Base-by-base conservation (phyloP, 495 filamentous ascomycete species). In the Xylaria bambusicola region DNA sequence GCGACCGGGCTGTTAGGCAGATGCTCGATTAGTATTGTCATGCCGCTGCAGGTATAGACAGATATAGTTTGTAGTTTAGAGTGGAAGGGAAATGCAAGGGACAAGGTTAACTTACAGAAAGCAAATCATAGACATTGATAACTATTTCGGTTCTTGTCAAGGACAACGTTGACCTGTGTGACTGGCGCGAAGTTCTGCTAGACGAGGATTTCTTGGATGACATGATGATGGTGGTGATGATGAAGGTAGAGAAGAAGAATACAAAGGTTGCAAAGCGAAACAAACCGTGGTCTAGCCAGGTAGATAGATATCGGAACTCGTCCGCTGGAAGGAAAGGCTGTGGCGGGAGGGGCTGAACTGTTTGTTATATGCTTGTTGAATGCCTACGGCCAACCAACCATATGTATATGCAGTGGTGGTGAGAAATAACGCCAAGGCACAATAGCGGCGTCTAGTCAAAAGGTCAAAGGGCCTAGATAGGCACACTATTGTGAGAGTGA, bases 51-150 rank as follows among this genome's bases (percentile, higher is more conserved):
- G n/a, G n/a, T n/a, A n/a, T n/a, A n/a, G n/a, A n/a, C 45, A 15
- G 24, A 6, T 8, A 21, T 7, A 49, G 13, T 6, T 2, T 29
- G 35, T n/a, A 8, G 35, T n/a, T 17, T 17, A 36, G 1, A 33
- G n/a, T n/a, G n/a, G 5, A 2, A 8, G 1, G 5, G 29, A 6
- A 13, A 15, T 0, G n/a, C 33, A 26, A 46, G 17, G 57, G 0
- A 20, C 38, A n/a, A 47, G 42, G 41, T 33, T 33, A 49, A 63
- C 81, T 63, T 78, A 89, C 86, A 12, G 88, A 86, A 23, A 92
- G 77, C 8, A 91, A 77, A 67, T 93, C 89, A 68, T 93, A 93
- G 64, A 90, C 86, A 66, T 92, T 85, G 66, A 93, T 91, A n/a
- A 82, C 62, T 10, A 93, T 80, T 66, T 89, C 83, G 9, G 86